Evolutionary conservation across 108 stramenopile genomes (phyloP).

Genomic region (Nannochloropsis granulata): DNA sequence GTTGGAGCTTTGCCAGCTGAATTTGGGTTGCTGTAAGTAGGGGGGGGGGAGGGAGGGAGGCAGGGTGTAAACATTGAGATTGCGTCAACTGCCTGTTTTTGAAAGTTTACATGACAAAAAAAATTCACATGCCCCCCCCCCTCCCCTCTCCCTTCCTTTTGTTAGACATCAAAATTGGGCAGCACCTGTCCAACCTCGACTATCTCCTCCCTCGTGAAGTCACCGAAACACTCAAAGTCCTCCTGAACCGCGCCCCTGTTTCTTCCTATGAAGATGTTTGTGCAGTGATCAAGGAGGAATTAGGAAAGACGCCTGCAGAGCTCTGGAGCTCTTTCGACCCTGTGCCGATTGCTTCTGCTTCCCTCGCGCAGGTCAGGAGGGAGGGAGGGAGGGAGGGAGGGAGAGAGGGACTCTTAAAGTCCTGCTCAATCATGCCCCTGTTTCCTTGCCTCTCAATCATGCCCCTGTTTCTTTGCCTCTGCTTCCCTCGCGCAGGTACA

Average conservation of each 20-base stretch:
- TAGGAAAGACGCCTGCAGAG: constrained; percentile 52
- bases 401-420: too few species aligned
- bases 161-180: constrained; percentile 25
- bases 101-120: not conserved
- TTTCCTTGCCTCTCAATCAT: too few species aligned
- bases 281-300: constrained; percentile 57
- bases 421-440: too few species aligned
- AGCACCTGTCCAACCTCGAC: constrained; percentile 60
- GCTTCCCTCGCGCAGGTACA: too few species aligned
- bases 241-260: constrained; percentile 43
- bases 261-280: constrained; percentile 8
- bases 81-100: not conserved
- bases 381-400: not conserved
- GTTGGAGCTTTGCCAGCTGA: constrained; percentile 55
- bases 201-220: constrained; percentile 70
- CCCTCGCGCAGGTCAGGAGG: constrained; percentile 62
- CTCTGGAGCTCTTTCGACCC: constrained; percentile 59
- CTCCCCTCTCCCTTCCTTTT: not conserved
- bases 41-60: constrained; percentile 46
- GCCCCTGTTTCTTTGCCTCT: too few species aligned
- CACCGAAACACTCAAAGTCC: constrained; percentile 48
- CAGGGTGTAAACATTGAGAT: not conserved
- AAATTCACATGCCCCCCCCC: not conserved
- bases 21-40: constrained; percentile 58
- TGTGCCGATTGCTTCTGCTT: constrained; percentile 72